A percentile compares a stretch with the other conserved stretches of the same genome.
phyloP scores from a whole-genome alignment of 108 stramenopile genomes.

The Nannochloropsis salina region DNA sequence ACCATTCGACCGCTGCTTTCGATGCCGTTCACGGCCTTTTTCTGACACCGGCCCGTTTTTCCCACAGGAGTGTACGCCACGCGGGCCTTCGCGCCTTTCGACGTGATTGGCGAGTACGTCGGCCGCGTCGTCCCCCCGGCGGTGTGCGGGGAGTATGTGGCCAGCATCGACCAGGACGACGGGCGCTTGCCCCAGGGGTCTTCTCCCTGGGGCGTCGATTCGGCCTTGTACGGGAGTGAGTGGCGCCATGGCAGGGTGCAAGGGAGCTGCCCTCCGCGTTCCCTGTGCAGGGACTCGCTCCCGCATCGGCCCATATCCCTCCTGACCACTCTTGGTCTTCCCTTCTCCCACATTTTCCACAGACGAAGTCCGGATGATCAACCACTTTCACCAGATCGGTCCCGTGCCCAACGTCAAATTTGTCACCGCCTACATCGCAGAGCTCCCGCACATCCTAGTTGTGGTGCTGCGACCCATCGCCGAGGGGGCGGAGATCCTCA shows the following conservation, averaged over 20 bases:
- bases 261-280: not conserved
- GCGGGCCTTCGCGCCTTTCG: not conserved
- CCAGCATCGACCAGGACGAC: not conserved
- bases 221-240: slow-evolving; percentile 5
- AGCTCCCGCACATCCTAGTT: not conserved
- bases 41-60: not conserved
- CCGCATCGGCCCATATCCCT: not conserved
- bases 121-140: slow-evolving; percentile 8
- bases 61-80: not conserved
- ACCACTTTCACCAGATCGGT: not conserved
- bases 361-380: slow-evolving; percentile 2
- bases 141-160: slow-evolving; percentile 19
- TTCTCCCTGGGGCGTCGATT: not conserved
- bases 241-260: not conserved
- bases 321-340: not conserved
- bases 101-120: slow-evolving; percentile 23
- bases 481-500: not conserved
- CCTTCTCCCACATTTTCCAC: not conserved
- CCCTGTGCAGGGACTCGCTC: not conserved
- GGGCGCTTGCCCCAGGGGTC: not conserved
- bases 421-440: not conserved
- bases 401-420: not conserved
- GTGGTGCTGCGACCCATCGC: not conserved
- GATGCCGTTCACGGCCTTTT: not conserved
- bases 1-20: not conserved